Base-by-base conservation (phyloP, 192 early-diverging fungal species). In the Umbelopsis sp. region DNA sequence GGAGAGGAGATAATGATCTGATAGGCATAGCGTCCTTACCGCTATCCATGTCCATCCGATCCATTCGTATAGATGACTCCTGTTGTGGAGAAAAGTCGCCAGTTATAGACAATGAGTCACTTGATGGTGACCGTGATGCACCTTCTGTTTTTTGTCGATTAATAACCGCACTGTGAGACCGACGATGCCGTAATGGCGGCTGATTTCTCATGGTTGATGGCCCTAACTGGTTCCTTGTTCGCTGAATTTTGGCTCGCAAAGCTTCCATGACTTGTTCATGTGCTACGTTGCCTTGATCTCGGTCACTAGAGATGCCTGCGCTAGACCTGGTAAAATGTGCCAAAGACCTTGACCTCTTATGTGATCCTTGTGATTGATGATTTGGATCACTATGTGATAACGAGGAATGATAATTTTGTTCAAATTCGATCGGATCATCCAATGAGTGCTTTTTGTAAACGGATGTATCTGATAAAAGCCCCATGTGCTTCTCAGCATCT, bases 221-320 rank as follows among this genome's bases (percentile, higher is more conserved):
- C 11, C 55, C 55, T 16, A 30, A 18, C 25, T 61, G 55, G n/a
- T 61, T 61, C 3, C 55, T 27, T 15, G 55, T 61, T 61, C 55
- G 55, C 33, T 61, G 55, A n/a, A 61, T 61, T 35, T 61, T 61
- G 18, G 55, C 55, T 35, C 55, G 27, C 8, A 61, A 61, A 11
- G 55, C 55, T 35, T 61, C 55, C 55, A 61, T 61, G 18, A 61
- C 55, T 61, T 61, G 55, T 16, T 61, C 55, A 61, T 61, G 55
- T 11, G 51, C 22, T 25, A 27, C 55, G 25, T 35, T 61, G 13
- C 33, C 55, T 35, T 30, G 55, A 30, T 61, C 55, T 35, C 27
- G 2, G 6, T 61, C 55, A 35, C 27, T n/a, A 16, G 55, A 61
- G 1, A 10, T 12, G 27, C 55, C 55, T 15, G 33, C 33, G 4